phyloP scores from a whole-genome alignment of 306 rosid genomes.

The Canavalia ensiformis region DNA sequence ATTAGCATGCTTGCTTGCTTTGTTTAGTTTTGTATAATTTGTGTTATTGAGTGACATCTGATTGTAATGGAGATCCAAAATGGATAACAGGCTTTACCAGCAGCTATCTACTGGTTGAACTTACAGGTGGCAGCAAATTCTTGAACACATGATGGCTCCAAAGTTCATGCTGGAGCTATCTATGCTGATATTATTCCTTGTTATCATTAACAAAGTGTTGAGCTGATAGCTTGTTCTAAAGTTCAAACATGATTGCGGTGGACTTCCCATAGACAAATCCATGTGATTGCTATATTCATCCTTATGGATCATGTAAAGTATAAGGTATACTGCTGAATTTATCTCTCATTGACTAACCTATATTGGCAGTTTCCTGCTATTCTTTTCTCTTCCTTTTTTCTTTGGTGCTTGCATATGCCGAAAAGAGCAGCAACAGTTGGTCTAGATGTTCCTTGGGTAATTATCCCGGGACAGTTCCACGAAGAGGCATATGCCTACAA shows the following conservation, averaged over 20 bases:
- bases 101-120: slow-evolving; percentile 97
- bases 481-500: not conserved
- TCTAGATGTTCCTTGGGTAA: slow-evolving; percentile 23
- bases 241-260: slow-evolving; percentile 42
- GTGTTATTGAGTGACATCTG: slow-evolving; percentile 50
- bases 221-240: slow-evolving; percentile 43
- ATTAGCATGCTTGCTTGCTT: slow-evolving; percentile 34
- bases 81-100: slow-evolving; percentile 99
- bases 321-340: slow-evolving; percentile 47
- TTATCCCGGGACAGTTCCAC: not conserved
- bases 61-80: slow-evolving; percentile 78
- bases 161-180: slow-evolving; percentile 57
- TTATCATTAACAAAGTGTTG: slow-evolving; percentile 54
- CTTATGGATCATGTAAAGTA: slow-evolving; percentile 33
- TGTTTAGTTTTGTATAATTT: slow-evolving; percentile 43
- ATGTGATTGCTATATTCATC: slow-evolving; percentile 42
- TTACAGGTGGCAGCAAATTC: slow-evolving; percentile 66
- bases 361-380: slow-evolving; percentile 25
- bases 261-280: slow-evolving; percentile 44
- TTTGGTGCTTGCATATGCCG: not conserved
- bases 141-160: slow-evolving; percentile 49
- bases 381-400: not conserved
- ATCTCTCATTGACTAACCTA: slow-evolving; percentile 24
- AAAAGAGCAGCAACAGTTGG: slow-evolving; percentile 14
- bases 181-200: slow-evolving; percentile 53